A percentile compares a stretch with the other conserved stretches of the same genome.
These are phyloP conservation scores for Pseudonitzschia pungens DNA, from an alignment of 108 stramenopile species.

Conservation along the genomic window DNA sequence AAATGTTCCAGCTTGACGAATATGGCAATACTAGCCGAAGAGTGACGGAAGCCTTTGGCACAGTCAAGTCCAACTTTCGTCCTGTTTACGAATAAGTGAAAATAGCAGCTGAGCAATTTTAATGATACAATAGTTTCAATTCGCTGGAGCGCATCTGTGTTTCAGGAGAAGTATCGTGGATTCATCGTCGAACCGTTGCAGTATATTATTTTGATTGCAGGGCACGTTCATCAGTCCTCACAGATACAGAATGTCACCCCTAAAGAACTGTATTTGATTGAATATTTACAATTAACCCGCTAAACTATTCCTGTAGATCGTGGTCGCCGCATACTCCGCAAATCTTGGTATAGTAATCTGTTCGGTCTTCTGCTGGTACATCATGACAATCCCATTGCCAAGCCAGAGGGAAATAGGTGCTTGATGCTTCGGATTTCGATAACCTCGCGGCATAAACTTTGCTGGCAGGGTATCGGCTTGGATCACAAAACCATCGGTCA, in stretches of 20 bases:
- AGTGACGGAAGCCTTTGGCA: slow-evolving; percentile 35
- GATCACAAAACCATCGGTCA: slow-evolving; percentile 84
- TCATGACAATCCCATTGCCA: slow-evolving; percentile 75
- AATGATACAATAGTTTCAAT: too few species aligned
- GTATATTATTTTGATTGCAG: too few species aligned
- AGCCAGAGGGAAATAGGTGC: slow-evolving; percentile 68
- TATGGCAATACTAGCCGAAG: slow-evolving; percentile 21
- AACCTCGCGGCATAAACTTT: slow-evolving; percentile 71
- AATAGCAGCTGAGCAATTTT: not conserved
- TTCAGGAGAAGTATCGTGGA: too few species aligned
- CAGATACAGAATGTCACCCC: too few species aligned
- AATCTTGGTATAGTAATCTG: slow-evolving; percentile 54
- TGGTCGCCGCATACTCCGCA: slow-evolving; percentile 39
- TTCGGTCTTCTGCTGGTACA: slow-evolving; percentile 73
- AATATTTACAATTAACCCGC: too few species aligned
- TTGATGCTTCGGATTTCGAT: slow-evolving; percentile 28
- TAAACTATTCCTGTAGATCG: not conserved
- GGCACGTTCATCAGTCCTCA: too few species aligned
- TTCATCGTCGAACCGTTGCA: too few species aligned
- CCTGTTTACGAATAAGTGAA: slow-evolving; percentile 27
- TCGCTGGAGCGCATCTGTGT: not conserved
- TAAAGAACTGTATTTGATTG: too few species aligned
- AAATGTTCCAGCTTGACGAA: slow-evolving; percentile 55
- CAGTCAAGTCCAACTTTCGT: slow-evolving; percentile 43
- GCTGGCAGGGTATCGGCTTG: slow-evolving; percentile 56